phyloP scores from a whole-genome alignment of 495 filamentous ascomycete genomes.

The Penicillium bovifimosum region DNA sequence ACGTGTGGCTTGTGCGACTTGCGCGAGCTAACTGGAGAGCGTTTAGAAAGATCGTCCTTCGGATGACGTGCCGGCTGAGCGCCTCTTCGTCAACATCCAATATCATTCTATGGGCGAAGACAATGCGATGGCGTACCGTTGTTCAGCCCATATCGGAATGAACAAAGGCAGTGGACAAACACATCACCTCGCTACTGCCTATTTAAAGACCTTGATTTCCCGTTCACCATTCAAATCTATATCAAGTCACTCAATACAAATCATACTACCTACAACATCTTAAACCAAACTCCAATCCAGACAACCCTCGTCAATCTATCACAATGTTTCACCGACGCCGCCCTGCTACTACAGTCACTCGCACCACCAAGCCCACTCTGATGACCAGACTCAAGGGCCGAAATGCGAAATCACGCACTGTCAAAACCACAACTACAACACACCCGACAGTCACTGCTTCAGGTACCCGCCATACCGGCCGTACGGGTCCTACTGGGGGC shows the following conservation, averaged over 20 bases:
- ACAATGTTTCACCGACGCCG: conserved; percentile 28
- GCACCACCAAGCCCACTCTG: conserved; percentile 45
- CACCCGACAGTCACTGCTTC: neutral
- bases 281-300: neutral
- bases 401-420: conserved; percentile 20
- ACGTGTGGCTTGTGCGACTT: neutral
- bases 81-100: conserved; percentile 8
- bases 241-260: neutral
- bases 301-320: neutral
- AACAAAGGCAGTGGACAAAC: neutral
- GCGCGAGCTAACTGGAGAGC: neutral
- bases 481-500: neutral
- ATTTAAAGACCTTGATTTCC: conserved; percentile 1
- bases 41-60: conserved; percentile 13
- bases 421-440: conserved; percentile 29
- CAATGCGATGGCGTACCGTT: conserved; percentile 18
- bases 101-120: conserved; percentile 5
- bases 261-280: neutral
- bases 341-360: conserved; percentile 25
- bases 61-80: conserved; percentile 18
- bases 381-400: conserved; percentile 29
- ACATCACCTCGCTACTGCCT: neutral
- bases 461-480: neutral
- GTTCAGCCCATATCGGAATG: neutral
- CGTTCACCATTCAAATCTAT: neutral